Conservation (phyloP, 2,329 filamentous ascomycete genomes). For the Herpomyces periplanetae region DNA sequence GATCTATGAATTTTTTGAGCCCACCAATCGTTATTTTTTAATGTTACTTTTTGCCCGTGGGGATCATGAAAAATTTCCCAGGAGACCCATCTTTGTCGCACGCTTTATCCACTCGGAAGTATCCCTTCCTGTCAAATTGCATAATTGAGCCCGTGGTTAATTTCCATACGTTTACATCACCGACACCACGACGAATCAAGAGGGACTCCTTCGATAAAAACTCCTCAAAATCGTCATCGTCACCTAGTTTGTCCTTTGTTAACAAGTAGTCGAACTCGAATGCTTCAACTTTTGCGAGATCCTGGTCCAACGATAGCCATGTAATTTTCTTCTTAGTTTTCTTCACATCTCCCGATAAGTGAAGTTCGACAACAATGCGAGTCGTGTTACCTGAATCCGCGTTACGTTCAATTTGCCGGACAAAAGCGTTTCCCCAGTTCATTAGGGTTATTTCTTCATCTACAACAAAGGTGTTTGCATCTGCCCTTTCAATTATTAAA, state of each 20-base stretch:
- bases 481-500: slow-evolving; percentile 48
- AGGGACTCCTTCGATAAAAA: slow-evolving; percentile 39
- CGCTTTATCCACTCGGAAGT: slow-evolving; percentile 39
- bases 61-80: slow-evolving; percentile 25
- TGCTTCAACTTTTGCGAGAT: slow-evolving; percentile 40
- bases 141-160: slow-evolving; percentile 66
- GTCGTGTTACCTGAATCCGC: slow-evolving; percentile 11
- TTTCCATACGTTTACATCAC: slow-evolving; percentile 36
- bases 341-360: slow-evolving; percentile 72
- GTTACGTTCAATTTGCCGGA: slow-evolving; percentile 20
- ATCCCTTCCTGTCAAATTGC: slow-evolving; percentile 74
- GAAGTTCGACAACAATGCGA: slow-evolving; percentile 37
- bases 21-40: slow-evolving; percentile 4
- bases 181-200: slow-evolving; percentile 28
- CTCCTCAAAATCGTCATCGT: slow-evolving; percentile 50
- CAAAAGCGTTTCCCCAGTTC: slow-evolving; percentile 74
- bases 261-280: slow-evolving; percentile 87
- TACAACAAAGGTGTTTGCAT: slow-evolving; percentile 37
- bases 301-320: slow-evolving; percentile 44
- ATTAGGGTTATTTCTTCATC: slow-evolving; percentile 81
- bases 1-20: too few species aligned
- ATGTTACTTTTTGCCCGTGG: slow-evolving; percentile 15
- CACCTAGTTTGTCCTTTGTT: slow-evolving; percentile 69
- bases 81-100: slow-evolving; percentile 17
- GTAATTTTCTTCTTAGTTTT: slow-evolving; percentile 86